phyloP scores from a whole-genome alignment of 163 green algal genomes.

The Smithsoniella earleae region DNA sequence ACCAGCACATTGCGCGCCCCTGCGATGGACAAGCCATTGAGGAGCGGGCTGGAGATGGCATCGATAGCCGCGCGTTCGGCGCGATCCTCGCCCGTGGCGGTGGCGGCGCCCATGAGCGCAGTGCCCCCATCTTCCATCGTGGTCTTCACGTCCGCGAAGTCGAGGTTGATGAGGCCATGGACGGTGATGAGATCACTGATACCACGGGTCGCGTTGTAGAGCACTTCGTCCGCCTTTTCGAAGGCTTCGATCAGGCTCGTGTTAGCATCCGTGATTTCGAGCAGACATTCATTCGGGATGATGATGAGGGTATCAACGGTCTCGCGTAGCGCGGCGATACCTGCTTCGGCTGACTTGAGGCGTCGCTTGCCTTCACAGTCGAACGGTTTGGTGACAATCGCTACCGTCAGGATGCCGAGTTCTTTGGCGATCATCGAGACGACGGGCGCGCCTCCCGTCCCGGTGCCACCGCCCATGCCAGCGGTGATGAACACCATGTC shows the following conservation, averaged over 20 bases:
- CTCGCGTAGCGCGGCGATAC: conserved; percentile 57
- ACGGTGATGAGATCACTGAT: conserved; percentile 96
- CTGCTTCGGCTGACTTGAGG: conserved; percentile 59
- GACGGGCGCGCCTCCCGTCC: conserved; percentile 72
- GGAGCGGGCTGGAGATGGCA: conserved; percentile 78
- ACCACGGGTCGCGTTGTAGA: conserved; percentile 79
- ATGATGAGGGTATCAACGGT: conserved; percentile 90
- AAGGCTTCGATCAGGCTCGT: conserved; percentile 87
- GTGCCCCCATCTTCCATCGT: conserved; percentile 81
- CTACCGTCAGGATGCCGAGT: conserved; percentile 86
- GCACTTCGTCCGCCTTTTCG: conserved; percentile 82
- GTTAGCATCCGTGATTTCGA: conserved; percentile 66
- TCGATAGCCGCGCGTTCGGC: conserved; percentile 66
- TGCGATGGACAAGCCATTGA: conserved; percentile 84
- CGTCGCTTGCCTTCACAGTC: conserved; percentile 79
- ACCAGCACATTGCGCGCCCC: conserved; percentile 85
- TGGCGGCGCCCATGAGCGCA: conserved; percentile 79
- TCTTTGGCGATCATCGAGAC: conserved; percentile 68
- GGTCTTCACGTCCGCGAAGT: conserved; percentile 91
- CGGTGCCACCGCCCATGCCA: conserved; percentile 86
- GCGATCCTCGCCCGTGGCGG: conserved; percentile 58
- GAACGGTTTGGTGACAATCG: conserved; percentile 91
- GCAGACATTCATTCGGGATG: conserved; percentile 89
- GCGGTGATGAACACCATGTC: conserved; percentile 96
- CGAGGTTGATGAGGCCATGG: conserved; percentile 89